Base-by-base conservation (phyloP, 1,139 yeast species). In the Eremothecium cymbalariae region DNA sequence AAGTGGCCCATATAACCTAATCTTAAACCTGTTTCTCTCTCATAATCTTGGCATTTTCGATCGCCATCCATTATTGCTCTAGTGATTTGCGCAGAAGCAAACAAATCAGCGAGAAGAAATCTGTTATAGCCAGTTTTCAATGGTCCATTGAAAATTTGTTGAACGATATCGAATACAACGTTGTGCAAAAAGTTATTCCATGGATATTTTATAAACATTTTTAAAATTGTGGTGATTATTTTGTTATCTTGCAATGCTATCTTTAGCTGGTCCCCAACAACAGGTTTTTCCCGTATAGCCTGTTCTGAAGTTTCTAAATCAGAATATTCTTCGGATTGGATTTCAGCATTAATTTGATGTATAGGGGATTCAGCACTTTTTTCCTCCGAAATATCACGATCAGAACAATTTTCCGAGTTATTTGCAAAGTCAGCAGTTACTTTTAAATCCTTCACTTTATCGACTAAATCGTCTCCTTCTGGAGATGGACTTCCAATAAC, bases 161-260 rank as follows among this genome's bases (percentile, higher is more conserved):
- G 99, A 24, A 90, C 95, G 50, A 90, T 83, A 59, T 90, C 99
- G 62, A 90, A 93, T 4, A 90, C 97, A 41, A 90, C 98, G 52
- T 90, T 90, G 62, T 90, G 99, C 58, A 93, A 67, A 53, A 90
- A 90, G 56, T 90, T 90, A 60, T 90, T 90, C 98, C 99, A 90
- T 3, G 97, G 96, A 57, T 86, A 90, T 50, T 74, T 73, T 68
- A 85, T 85, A 55, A 90, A 86, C 94, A 90, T 86, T 20, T 74
- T 66, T 37, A 88, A 62, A 35, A 90, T 85, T 26, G 86, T 77
- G 24, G 78, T 68, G 33, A 90, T 71, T 40, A 90, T 82, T 41
- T 75, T 74, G 30, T 86, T 82, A 55, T 90, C 96, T 47, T 76
- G 78, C 36, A 93, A 64, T 8, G 94, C 77, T 43, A 88, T 81